Base-by-base conservation (phyloP, 2,329 filamentous ascomycete genomes). In the Dothidotthia symphoricarpi region DNA sequence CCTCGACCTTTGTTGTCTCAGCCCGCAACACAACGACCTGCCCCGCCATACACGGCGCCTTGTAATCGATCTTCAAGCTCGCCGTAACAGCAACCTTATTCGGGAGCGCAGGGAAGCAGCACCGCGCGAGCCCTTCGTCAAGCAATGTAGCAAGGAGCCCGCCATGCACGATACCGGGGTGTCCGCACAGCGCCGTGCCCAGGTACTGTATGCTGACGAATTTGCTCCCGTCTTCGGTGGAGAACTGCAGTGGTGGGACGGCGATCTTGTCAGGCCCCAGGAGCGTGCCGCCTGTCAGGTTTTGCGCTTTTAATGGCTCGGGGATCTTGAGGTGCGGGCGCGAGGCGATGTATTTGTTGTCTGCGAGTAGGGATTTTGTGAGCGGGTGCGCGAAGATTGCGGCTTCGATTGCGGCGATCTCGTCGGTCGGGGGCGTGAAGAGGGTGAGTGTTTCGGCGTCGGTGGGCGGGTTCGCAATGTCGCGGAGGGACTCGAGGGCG, bases 321-420 rank as follows among this genome's bases (percentile, higher is more conserved):
- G 91, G 89, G 59, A 96, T 85, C 68, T 90, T 93, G 63, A 96
- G 73, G 63, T 95, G 88, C 9, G 91, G 91, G 27, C 93, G 80
- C 24, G 85, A 84, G 66, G 95, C 89, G 24, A 73, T 77, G 66
- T 84, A 85, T 16, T 78, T 77, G 1, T 81, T 73, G 54, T 86
- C 76, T 13, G 69, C 67, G 31, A 90, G 83, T 33, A 97, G 73
- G 28, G 77, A 73, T n/a, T 74, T 64, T 4, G 85, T 77, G n/a
- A 95, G 64, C 1, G 88, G 84, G 69, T 93, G 88, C 30, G 74
- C 78, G 58, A 82, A 78, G 65, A 97, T 88, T 59, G 80, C 78
- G 7, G 80, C 74, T 51, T 96, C 85, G 55, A 94, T 80, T 46
- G 78, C 75, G 15, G 64, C 47, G 63, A 68, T 32, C 69, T 68